Conservation (phyloP, 345 rosid genomes). For the Aethionema arabicum region DNA sequence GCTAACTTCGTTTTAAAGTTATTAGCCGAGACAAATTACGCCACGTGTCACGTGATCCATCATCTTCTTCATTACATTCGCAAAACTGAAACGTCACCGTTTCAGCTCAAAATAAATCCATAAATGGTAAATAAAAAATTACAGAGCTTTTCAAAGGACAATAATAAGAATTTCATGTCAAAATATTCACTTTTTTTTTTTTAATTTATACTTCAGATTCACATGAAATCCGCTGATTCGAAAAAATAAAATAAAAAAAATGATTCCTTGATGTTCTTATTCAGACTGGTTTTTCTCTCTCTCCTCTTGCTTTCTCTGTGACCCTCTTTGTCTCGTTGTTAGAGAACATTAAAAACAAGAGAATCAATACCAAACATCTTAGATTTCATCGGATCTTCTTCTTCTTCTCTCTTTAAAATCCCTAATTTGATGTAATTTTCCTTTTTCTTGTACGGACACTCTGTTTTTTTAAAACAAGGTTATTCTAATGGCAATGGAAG, state of each 20-base stretch:
- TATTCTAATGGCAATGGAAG: slow-evolving; percentile 31
- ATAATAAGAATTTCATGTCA: slow-evolving; percentile 16
- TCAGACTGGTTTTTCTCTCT: slow-evolving; percentile 14
- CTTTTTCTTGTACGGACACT: slow-evolving; percentile 17
- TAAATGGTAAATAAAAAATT: not conserved
- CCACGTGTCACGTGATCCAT: slow-evolving; percentile 29
- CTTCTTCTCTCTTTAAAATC: slow-evolving; percentile 11
- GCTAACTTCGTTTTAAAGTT: no score
- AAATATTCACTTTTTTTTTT: not conserved
- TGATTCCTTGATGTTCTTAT: slow-evolving; percentile 9
- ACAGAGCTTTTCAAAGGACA: not conserved
- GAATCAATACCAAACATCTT: slow-evolving; percentile 27
- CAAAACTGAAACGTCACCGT: not conserved
- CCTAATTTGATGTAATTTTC: not conserved
- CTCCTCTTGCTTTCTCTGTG: slow-evolving; percentile 9
- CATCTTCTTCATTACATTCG: slow-evolving; percentile 6
- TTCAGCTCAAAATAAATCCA: not conserved
- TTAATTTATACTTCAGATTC: slow-evolving; percentile 18
- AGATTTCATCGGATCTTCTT: slow-evolving; percentile 37
- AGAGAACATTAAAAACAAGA: slow-evolving; percentile 29
- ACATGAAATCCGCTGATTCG: slow-evolving; percentile 36
- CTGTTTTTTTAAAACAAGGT: slow-evolving; percentile 16
- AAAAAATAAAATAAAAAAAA: slow-evolving; percentile 21
- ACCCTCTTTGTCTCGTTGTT: slow-evolving; percentile 35
- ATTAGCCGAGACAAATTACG: not conserved